Percentiles rank a stretch among this genome's conserved stretches.
These are phyloP conservation scores for Entomortierella lignicola DNA, from an alignment of 192 early-diverging fungal species.

Conservation along the genomic window DNA sequence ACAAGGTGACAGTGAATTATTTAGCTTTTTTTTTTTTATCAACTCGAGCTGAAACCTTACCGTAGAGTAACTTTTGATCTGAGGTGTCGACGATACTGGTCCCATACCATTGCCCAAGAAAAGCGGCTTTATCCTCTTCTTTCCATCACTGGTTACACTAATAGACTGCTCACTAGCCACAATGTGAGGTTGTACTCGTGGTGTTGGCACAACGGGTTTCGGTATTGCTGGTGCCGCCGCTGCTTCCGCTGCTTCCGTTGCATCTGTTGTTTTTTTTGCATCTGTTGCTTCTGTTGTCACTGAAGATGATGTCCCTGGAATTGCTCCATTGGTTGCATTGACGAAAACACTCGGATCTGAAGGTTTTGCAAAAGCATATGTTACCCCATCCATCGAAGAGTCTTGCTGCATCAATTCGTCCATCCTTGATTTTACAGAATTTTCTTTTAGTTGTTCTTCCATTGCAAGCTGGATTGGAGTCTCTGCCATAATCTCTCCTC, in stretches of 20 bases:
- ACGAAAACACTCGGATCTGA: constrained; percentile 35
- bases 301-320: constrained; percentile 4
- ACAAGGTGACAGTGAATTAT: not conserved
- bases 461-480: constrained; percentile 71
- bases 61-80: not conserved
- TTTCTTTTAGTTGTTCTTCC: constrained; percentile 65
- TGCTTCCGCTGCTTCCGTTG: too few relatives aligned
- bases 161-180: constrained; percentile 63
- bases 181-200: constrained; percentile 13
- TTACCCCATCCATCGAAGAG: constrained; percentile 47
- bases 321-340: not conserved
- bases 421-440: constrained; percentile 34
- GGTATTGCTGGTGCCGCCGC: not conserved
- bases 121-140: constrained; percentile 85
- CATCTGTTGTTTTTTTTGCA: too few relatives aligned
- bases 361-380: constrained; percentile 21
- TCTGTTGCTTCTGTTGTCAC: too few relatives aligned
- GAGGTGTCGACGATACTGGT: not conserved
- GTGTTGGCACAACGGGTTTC: not conserved
- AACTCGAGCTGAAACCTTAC: not conserved
- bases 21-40: not conserved
- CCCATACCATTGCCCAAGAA: constrained; percentile 62
- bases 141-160: constrained; percentile 81
- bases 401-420: constrained; percentile 39
- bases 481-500: constrained; percentile 66